phyloP scores from a whole-genome alignment of 352 stramenopile genomes.

The Halophytophthora polymorphica region DNA sequence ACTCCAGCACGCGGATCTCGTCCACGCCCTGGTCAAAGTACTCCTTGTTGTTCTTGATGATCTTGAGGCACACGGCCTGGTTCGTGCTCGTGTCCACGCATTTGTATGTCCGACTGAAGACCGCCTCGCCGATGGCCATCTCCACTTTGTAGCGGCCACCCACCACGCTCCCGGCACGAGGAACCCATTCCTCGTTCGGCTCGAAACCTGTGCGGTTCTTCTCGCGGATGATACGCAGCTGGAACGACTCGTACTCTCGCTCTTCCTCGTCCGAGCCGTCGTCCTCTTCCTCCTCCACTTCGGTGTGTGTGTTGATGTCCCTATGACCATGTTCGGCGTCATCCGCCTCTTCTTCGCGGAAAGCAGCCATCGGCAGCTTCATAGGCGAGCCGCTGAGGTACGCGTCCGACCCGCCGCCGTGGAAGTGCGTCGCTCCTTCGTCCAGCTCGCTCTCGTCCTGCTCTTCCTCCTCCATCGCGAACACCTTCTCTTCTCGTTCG shows the following conservation, averaged over 20 bases:
- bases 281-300: conserved; percentile 17
- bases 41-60: conserved; percentile 99
- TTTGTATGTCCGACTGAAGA: conserved; percentile 85
- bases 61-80: conserved; percentile 94
- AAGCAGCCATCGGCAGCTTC: conserved; percentile 22
- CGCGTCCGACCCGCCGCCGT: neutral
- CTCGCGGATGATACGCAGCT: conserved; percentile 70
- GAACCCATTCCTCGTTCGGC: conserved; percentile 70
- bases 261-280: conserved; percentile 34
- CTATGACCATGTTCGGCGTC: conserved; percentile 18
- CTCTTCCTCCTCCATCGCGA: conserved; percentile 65
- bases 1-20: conserved; percentile 76
- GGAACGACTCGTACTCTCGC: conserved; percentile 66
- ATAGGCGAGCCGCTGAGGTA: conserved; percentile 20
- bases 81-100: conserved; percentile 56
- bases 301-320: conserved; percentile 22
- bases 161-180: conserved; percentile 52
- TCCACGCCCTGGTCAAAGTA: conserved; percentile 97
- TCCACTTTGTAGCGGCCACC: conserved; percentile 70
- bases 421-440: conserved; percentile 15
- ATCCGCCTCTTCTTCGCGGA: conserved; percentile 27
- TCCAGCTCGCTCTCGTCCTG: conserved; percentile 19
- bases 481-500: conserved; percentile 44
- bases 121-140: conserved; percentile 70
- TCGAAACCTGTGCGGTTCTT: conserved; percentile 83